Evolutionary conservation across 179 eudicot species (phyloP), one percentile per base, ranked within the genome.

Genomic region (Spinacia oleracea): DNA sequence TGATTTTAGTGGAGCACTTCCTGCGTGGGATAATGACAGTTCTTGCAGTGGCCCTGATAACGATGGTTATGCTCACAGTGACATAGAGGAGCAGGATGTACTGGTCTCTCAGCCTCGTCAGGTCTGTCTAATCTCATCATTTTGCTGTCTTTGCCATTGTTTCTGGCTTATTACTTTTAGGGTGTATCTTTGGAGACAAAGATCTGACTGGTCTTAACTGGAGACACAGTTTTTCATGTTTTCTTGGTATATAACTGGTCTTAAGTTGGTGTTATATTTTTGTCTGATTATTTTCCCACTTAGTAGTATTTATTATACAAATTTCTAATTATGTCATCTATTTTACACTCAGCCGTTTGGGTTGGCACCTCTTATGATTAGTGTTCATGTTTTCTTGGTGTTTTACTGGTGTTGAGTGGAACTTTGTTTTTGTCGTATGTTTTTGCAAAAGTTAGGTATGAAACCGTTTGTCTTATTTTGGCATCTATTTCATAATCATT

Each of bases 41-140:
- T 62, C 27, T 62, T 70, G 23, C 25, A 68, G 78, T 81, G 83
- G 72, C 40, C 72, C 63, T 34, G 78, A 65, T 29, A 35, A 75
- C 62, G 80, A 81, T 75, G 83, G 75, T 25, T 75, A 53, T 80
- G 79, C 69, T 70, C 76, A 76, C 27, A 81, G 83, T 70, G 83
- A 81, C 25, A n/a, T 46, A 7, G 83, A 81, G 53, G 80, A 70
- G 11, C 74, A 59, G 27, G 73, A 70, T 66, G 59, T 60, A 38
- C 72, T 81, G 65, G 65, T 81, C 68, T 81, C 83, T n/a, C 83
- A 81, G 74, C 83, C 83, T 81, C 83, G 83, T 40, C 83, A 81
- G 83, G 83, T 81, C 67, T 55, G 74, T 67, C 12, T 45, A 14
- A 43, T n/a, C 34, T 20, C 12, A 32, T 43, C 25, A 16, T 75